These are phyloP conservation scores for Chlorella vulgaris DNA, from an alignment of 139 green algal species.

Conservation along the genomic window DNA sequence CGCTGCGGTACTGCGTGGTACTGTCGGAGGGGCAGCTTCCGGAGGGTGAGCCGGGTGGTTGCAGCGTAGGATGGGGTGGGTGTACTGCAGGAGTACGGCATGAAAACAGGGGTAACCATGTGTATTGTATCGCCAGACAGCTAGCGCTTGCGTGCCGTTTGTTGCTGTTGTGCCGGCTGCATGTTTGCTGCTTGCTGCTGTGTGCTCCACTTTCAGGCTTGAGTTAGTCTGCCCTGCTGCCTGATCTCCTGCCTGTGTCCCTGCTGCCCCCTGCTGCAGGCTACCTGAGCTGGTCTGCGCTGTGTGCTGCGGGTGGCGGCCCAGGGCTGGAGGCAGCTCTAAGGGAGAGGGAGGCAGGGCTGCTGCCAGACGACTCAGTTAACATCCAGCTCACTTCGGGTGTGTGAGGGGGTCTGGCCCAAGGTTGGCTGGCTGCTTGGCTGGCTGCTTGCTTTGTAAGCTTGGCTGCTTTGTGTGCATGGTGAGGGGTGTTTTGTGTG, in stretches of 20 bases:
- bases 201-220: neutral
- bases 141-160: no score
- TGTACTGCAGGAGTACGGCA: neutral
- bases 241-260: no score
- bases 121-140: no score
- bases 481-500: no score
- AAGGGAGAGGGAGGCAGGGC: neutral
- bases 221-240: no score
- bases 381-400: constrained; percentile 53
- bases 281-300: constrained; percentile 16
- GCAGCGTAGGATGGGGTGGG: neutral
- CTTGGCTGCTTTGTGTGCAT: no score
- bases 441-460: no score
- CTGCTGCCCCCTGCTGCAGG: constrained; percentile 27
- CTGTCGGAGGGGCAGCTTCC: neutral
- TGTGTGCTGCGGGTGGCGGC: neutral
- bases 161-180: no score
- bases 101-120: neutral
- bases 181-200: neutral
- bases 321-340: neutral
- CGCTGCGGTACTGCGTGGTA: constrained; percentile 26
- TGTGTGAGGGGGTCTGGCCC: no score
- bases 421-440: no score
- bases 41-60: constrained; percentile 3
- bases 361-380: constrained; percentile 23